Evolutionary conservation across 148 eudicot species (phyloP).

Genomic region (Suaeda aralocaspica): DNA sequence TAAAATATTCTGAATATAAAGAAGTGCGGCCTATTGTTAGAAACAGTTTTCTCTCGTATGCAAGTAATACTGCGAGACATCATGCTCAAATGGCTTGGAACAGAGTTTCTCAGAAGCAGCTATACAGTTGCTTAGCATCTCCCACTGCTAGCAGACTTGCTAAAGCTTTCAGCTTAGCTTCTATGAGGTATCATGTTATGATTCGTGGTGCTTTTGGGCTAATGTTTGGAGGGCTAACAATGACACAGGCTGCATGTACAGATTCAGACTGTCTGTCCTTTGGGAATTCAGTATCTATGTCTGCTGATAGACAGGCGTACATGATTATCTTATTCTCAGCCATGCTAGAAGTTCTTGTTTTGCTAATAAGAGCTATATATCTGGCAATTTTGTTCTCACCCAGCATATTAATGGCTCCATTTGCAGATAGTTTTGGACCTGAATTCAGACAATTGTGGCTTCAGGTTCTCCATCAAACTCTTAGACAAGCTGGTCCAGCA

Average conservation of each 20-base stretch:
- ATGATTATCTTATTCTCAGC: slow-evolving; percentile 21
- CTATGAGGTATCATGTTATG: slow-evolving; percentile 34
- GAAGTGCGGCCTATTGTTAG: slow-evolving; percentile 14
- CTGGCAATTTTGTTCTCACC: slow-evolving; percentile 34
- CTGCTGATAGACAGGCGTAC: slow-evolving; percentile 29
- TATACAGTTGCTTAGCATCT: slow-evolving; percentile 7
- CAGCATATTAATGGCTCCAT: slow-evolving; percentile 39
- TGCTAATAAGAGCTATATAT: slow-evolving; percentile 34
- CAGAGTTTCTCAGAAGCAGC: slow-evolving; percentile 19
- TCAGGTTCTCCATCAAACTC: slow-evolving; percentile 37
- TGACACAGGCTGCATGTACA: slow-evolving; percentile 26
- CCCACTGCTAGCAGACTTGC: slow-evolving; percentile 26
- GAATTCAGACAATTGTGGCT: slow-evolving; percentile 39
- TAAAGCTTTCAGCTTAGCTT: slow-evolving; percentile 36
- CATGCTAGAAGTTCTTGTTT: slow-evolving; percentile 22
- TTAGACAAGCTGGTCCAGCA: slow-evolving; percentile 42
- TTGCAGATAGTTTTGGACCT: slow-evolving; percentile 40
- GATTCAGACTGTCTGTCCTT: slow-evolving; percentile 22
- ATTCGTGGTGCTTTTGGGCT: slow-evolving; percentile 31
- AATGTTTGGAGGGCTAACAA: slow-evolving; percentile 28
- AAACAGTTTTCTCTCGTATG: slow-evolving; percentile 14
- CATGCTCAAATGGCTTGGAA: slow-evolving; percentile 36
- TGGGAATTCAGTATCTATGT: slow-evolving; percentile 17
- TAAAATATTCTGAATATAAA: slow-evolving; percentile 19
- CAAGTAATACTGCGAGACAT: slow-evolving; percentile 23